Percentiles rank a stretch among this genome's conserved stretches.
These are phyloP conservation scores for Lanmaoa pseudosensibilis DNA, from an alignment of 768 basidiomycete genomes.

Conservation along the genomic window DNA sequence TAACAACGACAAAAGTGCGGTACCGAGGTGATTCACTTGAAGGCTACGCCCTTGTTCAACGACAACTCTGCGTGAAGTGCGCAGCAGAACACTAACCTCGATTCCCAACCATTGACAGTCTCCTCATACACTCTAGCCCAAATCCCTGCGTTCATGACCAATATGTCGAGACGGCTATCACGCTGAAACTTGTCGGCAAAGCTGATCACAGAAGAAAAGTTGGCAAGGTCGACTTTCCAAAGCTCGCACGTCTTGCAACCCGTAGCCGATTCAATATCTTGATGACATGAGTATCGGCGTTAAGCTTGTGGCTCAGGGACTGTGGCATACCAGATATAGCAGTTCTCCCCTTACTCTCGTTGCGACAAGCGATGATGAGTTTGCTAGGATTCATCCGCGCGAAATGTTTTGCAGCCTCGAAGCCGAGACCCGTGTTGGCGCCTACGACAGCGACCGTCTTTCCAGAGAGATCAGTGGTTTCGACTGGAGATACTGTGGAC, in stretches of 20 bases:
- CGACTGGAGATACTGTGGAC: constrained; percentile 14
- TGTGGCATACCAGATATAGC: constrained; percentile 20
- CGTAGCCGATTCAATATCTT: constrained; percentile 26
- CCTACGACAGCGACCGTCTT: constrained; percentile 34
- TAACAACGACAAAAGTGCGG: too few relatives aligned
- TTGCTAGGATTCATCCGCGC: constrained; percentile 31
- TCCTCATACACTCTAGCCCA: too few relatives aligned
- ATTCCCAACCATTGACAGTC: too few relatives aligned
- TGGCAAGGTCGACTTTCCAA: constrained; percentile 11
- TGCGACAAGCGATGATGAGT: constrained; percentile 32
- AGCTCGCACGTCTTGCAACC: constrained; percentile 29
- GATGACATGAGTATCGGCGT: background rate
- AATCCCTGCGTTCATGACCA: constrained; percentile 46
- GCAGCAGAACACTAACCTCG: too few relatives aligned
- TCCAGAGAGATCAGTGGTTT: constrained; percentile 26
- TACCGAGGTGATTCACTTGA: too few relatives aligned
- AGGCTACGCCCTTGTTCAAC: too few relatives aligned
- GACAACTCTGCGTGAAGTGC: too few relatives aligned
- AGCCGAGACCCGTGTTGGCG: constrained; percentile 35
- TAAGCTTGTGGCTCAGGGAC: background rate
- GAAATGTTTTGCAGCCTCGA: constrained; percentile 34
- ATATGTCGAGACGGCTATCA: constrained; percentile 25
- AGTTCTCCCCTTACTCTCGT: constrained; percentile 19
- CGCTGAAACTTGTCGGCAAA: constrained; percentile 12
- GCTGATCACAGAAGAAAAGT: constrained; percentile 15